These are phyloP conservation scores for Parasarocladium wereldwijsianum DNA, from an alignment of 2,329 filamentous ascomycete species.

Conservation along the genomic window DNA sequence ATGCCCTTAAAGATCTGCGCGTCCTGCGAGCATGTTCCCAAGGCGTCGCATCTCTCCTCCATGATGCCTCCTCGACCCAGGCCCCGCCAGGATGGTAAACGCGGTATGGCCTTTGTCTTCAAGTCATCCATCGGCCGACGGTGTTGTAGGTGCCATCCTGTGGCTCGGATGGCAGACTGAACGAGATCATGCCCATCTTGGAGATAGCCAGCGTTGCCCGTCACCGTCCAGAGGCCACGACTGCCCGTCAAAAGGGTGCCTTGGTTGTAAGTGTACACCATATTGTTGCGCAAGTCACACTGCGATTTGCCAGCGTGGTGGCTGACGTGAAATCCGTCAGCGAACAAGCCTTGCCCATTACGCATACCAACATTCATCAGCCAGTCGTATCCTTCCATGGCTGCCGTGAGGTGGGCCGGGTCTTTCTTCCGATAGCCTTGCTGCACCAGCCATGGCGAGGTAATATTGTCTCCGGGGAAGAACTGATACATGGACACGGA, in stretches of 20 bases:
- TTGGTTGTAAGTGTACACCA: conserved; percentile 94
- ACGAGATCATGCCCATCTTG: conserved; percentile 69
- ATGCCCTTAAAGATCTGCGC: conserved; percentile 88
- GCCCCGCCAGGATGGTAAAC: conserved; percentile 49
- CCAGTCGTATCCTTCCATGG: conserved; percentile 70
- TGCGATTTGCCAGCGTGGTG: conserved; percentile 48
- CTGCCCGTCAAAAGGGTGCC: conserved; percentile 76
- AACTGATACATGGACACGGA: conserved; percentile 82
- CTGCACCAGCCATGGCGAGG: conserved; percentile 43
- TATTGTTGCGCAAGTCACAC: conserved; percentile 72
- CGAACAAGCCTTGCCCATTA: conserved; percentile 58
- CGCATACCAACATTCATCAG: conserved; percentile 68
- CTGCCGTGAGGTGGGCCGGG: conserved; percentile 54
- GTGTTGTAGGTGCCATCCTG: conserved; percentile 50
- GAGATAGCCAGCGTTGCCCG: conserved; percentile 56
- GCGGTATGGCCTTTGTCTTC: conserved; percentile 15
- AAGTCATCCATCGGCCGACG: conserved; percentile 27
- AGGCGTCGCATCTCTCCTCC: conserved; percentile 70
- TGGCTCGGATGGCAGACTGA: conserved; percentile 58
- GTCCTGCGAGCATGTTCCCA: conserved; percentile 64
- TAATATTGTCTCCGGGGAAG: conserved; percentile 67
- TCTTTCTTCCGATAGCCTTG: conserved; percentile 24
- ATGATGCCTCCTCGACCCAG: conserved; percentile 68
- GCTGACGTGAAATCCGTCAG: conserved; percentile 79
- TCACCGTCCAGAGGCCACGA: conserved; percentile 66